A percentile compares a stretch with the other conserved stretches of the same genome.
Conservation (phyloP, 1,139 yeast genomes). For the Pichiaceae sp. region DNA sequence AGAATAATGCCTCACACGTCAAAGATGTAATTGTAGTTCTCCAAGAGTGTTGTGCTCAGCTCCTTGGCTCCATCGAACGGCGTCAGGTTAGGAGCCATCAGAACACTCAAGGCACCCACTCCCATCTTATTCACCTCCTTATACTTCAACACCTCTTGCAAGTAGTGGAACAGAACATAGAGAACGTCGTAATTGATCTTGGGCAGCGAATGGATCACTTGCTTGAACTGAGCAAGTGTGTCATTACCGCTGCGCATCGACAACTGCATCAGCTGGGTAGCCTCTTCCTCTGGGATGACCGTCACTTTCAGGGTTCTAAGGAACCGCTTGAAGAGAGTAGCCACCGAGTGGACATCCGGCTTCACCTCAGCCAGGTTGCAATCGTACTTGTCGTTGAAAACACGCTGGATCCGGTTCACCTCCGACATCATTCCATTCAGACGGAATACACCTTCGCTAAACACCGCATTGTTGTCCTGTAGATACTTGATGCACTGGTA, state of each 20-base stretch:
- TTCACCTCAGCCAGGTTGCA: slow-evolving; percentile 41
- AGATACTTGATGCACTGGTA: slow-evolving; percentile 70
- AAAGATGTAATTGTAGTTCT: slow-evolving; percentile 20
- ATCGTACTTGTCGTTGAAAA: slow-evolving; percentile 52
- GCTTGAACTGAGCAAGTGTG: slow-evolving; percentile 11
- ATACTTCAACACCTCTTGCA: slow-evolving; percentile 57
- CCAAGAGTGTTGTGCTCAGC: slow-evolving; percentile 22
- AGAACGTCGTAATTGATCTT: slow-evolving; percentile 51
- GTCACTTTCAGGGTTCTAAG: slow-evolving; percentile 22
- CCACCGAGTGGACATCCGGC: slow-evolving; percentile 26
- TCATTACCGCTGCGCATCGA: slow-evolving; percentile 11
- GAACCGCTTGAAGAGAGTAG: slow-evolving; percentile 25
- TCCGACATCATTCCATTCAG: slow-evolving; percentile 83
- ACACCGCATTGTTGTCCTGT: slow-evolving; percentile 58
- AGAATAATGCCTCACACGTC: no score
- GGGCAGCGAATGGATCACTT: slow-evolving; percentile 24
- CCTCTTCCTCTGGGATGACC: slow-evolving; percentile 20
- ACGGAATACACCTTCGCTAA: slow-evolving; percentile 87
- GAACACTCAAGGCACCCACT: slow-evolving; percentile 24
- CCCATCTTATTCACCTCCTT: slow-evolving; percentile 76
- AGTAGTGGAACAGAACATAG: slow-evolving; percentile 56
- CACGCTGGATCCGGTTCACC: slow-evolving; percentile 63
- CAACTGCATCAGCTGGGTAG: slow-evolving; percentile 18
- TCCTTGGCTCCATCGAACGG: slow-evolving; percentile 25
- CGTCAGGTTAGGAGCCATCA: slow-evolving; percentile 26